Evolutionary conservation across 768 basidiomycete species (phyloP).

Genomic region (Suillus subluteus): DNA sequence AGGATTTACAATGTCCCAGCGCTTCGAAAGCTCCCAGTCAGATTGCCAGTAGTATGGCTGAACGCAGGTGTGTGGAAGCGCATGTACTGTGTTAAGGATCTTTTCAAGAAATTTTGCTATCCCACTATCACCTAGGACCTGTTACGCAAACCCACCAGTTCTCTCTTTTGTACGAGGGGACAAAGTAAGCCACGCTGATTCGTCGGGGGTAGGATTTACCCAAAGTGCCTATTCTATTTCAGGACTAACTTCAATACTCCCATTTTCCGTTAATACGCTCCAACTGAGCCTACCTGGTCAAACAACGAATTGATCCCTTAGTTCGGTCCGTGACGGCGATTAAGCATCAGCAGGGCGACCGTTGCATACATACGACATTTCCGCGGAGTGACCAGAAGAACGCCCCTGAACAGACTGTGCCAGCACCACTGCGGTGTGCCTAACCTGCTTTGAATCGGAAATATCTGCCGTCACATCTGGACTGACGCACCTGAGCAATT

Average conservation of each 20-base stretch:
- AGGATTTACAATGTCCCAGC: background rate
- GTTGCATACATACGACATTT: conserved; percentile 1
- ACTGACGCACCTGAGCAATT: background rate
- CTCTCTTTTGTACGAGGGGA: background rate
- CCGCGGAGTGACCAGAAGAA: conserved; percentile 5
- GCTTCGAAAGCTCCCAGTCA: background rate
- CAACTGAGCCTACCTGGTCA: background rate
- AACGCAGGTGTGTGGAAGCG: background rate
- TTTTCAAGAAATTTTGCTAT: background rate
- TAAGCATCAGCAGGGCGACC: background rate
- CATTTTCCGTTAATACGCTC: conserved; percentile 4
- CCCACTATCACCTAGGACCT: background rate
- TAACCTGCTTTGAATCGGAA: background rate
- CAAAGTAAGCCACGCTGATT: background rate
- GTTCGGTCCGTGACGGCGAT: conserved; percentile 8
- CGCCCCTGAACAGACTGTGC: conserved; percentile 1
- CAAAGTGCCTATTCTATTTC: conserved; percentile 2
- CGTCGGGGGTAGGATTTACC: background rate
- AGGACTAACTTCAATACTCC: conserved; percentile 6
- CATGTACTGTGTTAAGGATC: background rate
- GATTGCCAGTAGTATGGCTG: background rate
- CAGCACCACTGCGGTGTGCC: background rate
- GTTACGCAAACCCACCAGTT: background rate
- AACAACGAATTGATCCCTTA: background rate
- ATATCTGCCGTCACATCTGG: background rate